Base-by-base conservation (phyloP, 768 basidiomycete genomes). In the Termitomyces sp. region DNA sequence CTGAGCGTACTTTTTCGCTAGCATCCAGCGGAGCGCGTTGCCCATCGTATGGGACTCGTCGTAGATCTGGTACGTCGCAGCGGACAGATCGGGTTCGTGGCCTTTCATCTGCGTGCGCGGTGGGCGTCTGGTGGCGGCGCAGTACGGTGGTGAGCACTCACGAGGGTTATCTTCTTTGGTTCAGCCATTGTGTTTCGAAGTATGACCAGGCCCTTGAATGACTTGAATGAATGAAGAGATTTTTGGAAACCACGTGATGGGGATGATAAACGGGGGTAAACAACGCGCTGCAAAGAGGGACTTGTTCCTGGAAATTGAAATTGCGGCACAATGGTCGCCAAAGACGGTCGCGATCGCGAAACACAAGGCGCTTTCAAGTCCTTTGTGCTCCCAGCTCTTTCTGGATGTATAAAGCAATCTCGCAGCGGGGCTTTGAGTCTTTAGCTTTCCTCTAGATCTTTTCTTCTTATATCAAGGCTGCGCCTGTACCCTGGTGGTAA, bases 21-120 rank as follows among this genome's bases (percentile, higher is more conserved):
- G 71, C 89, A 98, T 98, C 95, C 95, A 99, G 38, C 96, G 77
- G 41, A 98, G 79, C 0, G 93, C 83, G 66, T 99, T 99, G 5
- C 97, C 97, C 30, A 98, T 84, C 1, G 96, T 98, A 73, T 99
- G 96, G 1, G 93, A 88, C 76, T 99, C 97, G 68, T 98, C 88
- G 69, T 87, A 79, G 49, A 98, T 88, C 70, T 91, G 91, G 75
- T 87, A 99, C 1, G 96, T 98, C 6, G 91, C 95, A 6, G 91
- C 85, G 18, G 92, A 91, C 64, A 95, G 78, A 69, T 95, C 91
- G 0, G 87, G 77, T 43, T 86, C 77, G 20, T 92, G 89, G 56
- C 93, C 92, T 64, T 87, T 87, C 74, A 98, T 82, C 95, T 98
- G 66, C 26, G 32, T 35, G n/a, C 26, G 28, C 23, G 32, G 44